phyloP scores from a whole-genome alignment of 805 yeast species.

The Schwanniomyces vanrijiae region DNA sequence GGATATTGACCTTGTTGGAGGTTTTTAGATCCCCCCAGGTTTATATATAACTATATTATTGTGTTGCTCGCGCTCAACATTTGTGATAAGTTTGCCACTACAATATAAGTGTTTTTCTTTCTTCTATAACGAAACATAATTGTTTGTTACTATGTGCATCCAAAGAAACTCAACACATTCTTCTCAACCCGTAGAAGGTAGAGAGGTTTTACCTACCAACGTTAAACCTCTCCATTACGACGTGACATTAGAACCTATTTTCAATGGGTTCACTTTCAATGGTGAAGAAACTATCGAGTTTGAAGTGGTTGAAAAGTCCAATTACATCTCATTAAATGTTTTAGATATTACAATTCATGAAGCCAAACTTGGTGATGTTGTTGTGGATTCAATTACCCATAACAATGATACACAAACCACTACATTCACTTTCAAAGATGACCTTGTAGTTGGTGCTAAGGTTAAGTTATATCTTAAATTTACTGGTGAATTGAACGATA shows the following conservation, averaged over 20 bases:
- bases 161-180: constrained; percentile 9
- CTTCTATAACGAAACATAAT: neutral
- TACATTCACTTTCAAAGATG: constrained; percentile 39
- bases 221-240: constrained; percentile 43
- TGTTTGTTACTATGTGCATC: constrained; percentile 10
- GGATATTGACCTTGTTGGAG: too few species aligned
- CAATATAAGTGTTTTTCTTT: neutral
- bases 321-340: constrained; percentile 55
- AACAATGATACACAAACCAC: constrained; percentile 40
- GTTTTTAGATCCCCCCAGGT: too few species aligned
- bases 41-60: too few species aligned
- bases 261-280: constrained; percentile 56
- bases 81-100: neutral
- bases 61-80: neutral
- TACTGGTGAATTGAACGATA: constrained; percentile 66
- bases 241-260: constrained; percentile 42
- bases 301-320: constrained; percentile 47
- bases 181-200: constrained; percentile 16
- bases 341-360: constrained; percentile 62
- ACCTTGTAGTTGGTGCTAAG: constrained; percentile 33
- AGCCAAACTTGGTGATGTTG: constrained; percentile 38
- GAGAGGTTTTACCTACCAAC: constrained; percentile 44
- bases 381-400: constrained; percentile 20
- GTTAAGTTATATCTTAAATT: constrained; percentile 51
- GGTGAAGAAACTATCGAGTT: constrained; percentile 58